phyloP scores from a whole-genome alignment of 2,329 filamentous ascomycete species.

The Knoxdaviesia capensis region DNA sequence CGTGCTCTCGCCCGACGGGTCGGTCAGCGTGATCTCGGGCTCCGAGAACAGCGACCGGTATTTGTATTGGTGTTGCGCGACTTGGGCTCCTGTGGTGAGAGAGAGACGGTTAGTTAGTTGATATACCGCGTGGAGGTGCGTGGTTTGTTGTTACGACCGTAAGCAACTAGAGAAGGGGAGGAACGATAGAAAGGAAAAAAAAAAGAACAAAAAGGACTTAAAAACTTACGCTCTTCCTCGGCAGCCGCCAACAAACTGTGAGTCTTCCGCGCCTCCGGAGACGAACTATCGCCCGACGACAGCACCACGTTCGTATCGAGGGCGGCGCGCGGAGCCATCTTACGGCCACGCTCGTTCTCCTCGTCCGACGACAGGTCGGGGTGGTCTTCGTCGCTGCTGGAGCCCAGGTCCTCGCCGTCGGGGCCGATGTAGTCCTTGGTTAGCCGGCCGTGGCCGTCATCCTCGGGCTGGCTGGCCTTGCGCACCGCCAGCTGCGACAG shows the following conservation, averaged over 20 bases:
- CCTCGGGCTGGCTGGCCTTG: slow-evolving; percentile 21
- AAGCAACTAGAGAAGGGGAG: too few relatives aligned
- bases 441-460: slow-evolving; percentile 31
- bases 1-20: slow-evolving; percentile 31
- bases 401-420: slow-evolving; percentile 37
- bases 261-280: slow-evolving; percentile 20
- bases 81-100: too few relatives aligned
- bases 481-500: slow-evolving; percentile 40
- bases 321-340: slow-evolving; percentile 26
- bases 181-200: background rate
- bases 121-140: too few relatives aligned
- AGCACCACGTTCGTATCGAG: slow-evolving; percentile 11
- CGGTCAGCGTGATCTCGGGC: slow-evolving; percentile 44
- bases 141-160: too few relatives aligned
- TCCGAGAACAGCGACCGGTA: slow-evolving; percentile 47
- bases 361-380: slow-evolving; percentile 37
- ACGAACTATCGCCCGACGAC: slow-evolving; percentile 9
- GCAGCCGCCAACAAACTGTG: slow-evolving; percentile 51
- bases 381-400: slow-evolving; percentile 52
- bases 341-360: slow-evolving; percentile 41
- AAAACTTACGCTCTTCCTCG: slow-evolving; percentile 54
- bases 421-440: slow-evolving; percentile 47
- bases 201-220: background rate
- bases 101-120: too few relatives aligned
- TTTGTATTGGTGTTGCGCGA: slow-evolving; percentile 16